Conservation (phyloP, 2,329 filamentous ascomycete species). For the Diaporthe vaccinii region DNA sequence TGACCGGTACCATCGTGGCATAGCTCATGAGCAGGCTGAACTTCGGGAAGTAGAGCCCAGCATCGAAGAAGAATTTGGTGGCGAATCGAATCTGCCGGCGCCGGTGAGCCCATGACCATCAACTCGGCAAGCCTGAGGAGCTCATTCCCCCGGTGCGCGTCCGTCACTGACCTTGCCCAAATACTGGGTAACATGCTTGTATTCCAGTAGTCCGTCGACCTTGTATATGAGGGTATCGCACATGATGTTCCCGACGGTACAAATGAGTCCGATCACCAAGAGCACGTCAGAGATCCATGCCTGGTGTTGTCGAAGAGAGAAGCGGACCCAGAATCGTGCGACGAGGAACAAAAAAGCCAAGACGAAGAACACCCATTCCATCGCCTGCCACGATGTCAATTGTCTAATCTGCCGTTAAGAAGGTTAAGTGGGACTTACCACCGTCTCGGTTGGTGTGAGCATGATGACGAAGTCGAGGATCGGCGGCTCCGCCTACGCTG, state of each 20-base stretch:
- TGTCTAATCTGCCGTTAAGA: not conserved
- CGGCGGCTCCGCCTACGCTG: not conserved
- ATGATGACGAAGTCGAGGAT: slow-evolving; percentile 2
- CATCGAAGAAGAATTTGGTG: slow-evolving; percentile 39
- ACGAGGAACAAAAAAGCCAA: slow-evolving; percentile 36
- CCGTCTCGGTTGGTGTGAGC: slow-evolving; percentile 32
- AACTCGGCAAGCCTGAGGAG: not conserved
- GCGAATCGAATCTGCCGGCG: slow-evolving; percentile 37
- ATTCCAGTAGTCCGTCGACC: slow-evolving; percentile 14
- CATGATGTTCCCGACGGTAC: slow-evolving; percentile 35
- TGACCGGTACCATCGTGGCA: slow-evolving; percentile 36
- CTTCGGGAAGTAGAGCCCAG: slow-evolving; percentile 41
- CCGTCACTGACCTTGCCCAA: slow-evolving; percentile 18
- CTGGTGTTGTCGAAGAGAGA: slow-evolving; percentile 34
- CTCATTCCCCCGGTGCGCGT: not conserved
- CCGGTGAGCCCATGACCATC: not conserved
- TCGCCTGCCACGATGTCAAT: slow-evolving; percentile 26
- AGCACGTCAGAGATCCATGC: slow-evolving; percentile 36
- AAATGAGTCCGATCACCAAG: slow-evolving; percentile 30
- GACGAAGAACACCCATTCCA: slow-evolving; percentile 36
- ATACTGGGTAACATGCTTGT: slow-evolving; percentile 6
- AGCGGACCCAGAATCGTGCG: slow-evolving; percentile 36
- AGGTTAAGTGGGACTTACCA: not conserved
- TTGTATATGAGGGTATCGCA: slow-evolving; percentile 38
- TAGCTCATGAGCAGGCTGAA: slow-evolving; percentile 38